A percentile compares a stretch with the other conserved stretches of the same genome.
Conservation (phyloP, 352 stramenopile genomes). For the Pythium aquatile region DNA sequence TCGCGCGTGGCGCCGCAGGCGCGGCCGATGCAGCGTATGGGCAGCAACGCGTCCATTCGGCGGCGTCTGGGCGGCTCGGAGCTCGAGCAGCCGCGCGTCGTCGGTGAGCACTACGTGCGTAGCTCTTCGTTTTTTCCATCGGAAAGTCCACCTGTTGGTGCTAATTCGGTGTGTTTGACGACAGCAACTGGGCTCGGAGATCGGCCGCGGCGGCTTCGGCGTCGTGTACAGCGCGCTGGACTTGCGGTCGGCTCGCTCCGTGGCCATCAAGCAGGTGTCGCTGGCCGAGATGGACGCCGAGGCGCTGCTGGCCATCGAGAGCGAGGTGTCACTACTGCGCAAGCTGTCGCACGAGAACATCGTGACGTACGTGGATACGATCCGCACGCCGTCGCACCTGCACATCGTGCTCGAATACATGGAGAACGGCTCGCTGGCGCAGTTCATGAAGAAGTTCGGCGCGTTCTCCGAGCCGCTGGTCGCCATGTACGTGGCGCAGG, state of each 20-base stretch:
- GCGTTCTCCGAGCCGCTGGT: constrained; percentile 89
- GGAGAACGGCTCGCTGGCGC: constrained; percentile 91
- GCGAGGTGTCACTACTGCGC: constrained; percentile 90
- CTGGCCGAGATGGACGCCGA: constrained; percentile 84
- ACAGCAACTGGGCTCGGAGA: constrained; percentile 90
- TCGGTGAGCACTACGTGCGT: constrained; percentile 75
- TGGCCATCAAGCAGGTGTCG: constrained; percentile 88
- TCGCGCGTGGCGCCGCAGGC: constrained; percentile 8
- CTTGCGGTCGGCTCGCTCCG: constrained; percentile 74
- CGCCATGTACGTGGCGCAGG: constrained; percentile 92
- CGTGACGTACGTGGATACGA: constrained; percentile 94
- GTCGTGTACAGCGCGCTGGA: constrained; percentile 89
- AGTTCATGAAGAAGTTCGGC: constrained; percentile 94
- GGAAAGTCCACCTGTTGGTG: background rate
- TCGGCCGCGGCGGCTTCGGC: constrained; percentile 90
- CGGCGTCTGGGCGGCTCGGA: constrained; percentile 21
- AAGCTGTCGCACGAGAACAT: constrained; percentile 95
- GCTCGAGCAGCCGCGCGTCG: constrained; percentile 56
- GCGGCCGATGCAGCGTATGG: constrained; percentile 28
- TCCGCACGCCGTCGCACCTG: constrained; percentile 79
- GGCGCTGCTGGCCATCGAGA: constrained; percentile 80
- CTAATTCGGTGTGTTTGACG: background rate
- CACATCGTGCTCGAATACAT: constrained; percentile 93
- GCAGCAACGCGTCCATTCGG: constrained; percentile 21
- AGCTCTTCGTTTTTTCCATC: background rate